A percentile compares a stretch with the other conserved stretches of the same genome.
phyloP scores from a whole-genome alignment of 768 basidiomycete genomes.

The Mrakia hoshinonis region DNA sequence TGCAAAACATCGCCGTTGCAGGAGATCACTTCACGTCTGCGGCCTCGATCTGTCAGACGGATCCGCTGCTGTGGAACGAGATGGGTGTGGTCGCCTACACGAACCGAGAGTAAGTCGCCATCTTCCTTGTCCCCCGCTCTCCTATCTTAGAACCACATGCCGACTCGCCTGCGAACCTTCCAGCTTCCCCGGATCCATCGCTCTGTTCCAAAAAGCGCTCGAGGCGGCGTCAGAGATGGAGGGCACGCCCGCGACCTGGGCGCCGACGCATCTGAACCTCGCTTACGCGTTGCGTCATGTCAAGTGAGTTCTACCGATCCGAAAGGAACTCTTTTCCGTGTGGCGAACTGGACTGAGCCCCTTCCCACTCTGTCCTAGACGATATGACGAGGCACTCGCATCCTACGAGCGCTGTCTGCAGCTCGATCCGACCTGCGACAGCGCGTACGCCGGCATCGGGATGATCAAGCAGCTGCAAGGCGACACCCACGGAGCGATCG shows the following conservation, averaged over 20 bases:
- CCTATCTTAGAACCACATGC: too few species aligned
- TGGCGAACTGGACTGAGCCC: too few species aligned
- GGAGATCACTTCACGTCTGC: conserved; percentile 83
- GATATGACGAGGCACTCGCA: conserved; percentile 54
- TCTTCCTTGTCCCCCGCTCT: conserved; percentile 35
- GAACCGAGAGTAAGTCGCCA: conserved; percentile 55
- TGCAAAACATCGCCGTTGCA: conserved; percentile 71
- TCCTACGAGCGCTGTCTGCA: conserved; percentile 73
- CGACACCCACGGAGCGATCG: conserved; percentile 68
- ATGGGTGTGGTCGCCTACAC: conserved; percentile 86
- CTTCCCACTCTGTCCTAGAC: conserved; percentile 44
- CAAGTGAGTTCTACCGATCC: too few species aligned
- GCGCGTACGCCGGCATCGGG: conserved; percentile 80
- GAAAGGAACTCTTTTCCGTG: too few species aligned
- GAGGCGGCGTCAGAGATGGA: conserved; percentile 77
- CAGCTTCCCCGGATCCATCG: conserved; percentile 67
- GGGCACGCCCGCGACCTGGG: conserved; percentile 74
- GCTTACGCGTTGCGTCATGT: not conserved
- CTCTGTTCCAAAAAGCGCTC: conserved; percentile 64
- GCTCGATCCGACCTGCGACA: conserved; percentile 72
- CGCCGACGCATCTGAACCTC: conserved; percentile 81
- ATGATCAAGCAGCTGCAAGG: conserved; percentile 71
- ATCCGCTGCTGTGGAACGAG: conserved; percentile 86
- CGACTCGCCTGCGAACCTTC: too few species aligned
- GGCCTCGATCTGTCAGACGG: conserved; percentile 65